Evolutionary conservation across 1,139 yeast species (phyloP), one percentile per base, ranked within the genome.

Genomic region (Zygosaccharomyces sapae): DNA sequence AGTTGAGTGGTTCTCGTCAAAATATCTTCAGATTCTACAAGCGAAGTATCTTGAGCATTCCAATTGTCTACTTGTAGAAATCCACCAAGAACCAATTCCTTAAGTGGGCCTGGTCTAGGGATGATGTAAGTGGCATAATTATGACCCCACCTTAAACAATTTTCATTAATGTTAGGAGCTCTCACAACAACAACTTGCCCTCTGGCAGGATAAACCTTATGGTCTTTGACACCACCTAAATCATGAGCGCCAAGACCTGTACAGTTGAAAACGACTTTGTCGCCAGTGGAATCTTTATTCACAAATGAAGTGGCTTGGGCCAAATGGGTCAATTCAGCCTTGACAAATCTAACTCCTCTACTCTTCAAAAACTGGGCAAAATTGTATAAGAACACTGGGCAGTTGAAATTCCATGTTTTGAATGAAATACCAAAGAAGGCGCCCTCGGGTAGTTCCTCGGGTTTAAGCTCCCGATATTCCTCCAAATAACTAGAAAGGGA

Each of bases 1-100:
- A 81, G 63, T 22, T 63, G 69, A 1, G 79, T 72, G 2, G 86
- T 77, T 55, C 90, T 72, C 44, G 68, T 67, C 27, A 84, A 56
- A 48, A 84, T 83, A 54, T 81, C 82, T 22, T 72, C 73, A 1
- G 83, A 75, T 59, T 83, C 81, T 20, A 68, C 68, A 19, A 66
- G 70, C 56, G 71, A 76, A 1, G 85, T 77, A 48, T 77, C 81
- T 39, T 51, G 51, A 18, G 75, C 77, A 24, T 76, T 71, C 79
- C 81, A 79, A 56, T 78, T 75, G 49, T 73, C 75, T 52, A 72
- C 73, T 56, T 83, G 87, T 56, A 79, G 64, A 56, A 72, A 83
- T 1, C 90, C 90, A 37, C 92, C 92, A 27, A 83, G 71, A 29
- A 84, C 73, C 41, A 83, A 73, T 54, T 81, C 81, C 54, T 79